Base-by-base conservation (phyloP, 2,329 filamentous ascomycete species). In the Oidium heveae region DNA sequence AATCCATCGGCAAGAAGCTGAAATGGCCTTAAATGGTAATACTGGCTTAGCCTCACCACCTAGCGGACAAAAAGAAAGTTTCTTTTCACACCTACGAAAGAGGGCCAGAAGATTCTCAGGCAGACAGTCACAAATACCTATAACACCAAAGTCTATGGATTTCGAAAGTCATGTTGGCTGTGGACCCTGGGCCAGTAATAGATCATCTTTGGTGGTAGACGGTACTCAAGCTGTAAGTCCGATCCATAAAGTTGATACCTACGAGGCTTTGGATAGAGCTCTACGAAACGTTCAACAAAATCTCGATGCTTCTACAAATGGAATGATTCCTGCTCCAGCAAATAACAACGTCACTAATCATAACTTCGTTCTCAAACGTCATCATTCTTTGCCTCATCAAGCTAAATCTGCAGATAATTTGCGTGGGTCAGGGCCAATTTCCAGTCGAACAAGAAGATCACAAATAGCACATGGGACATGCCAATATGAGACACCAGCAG, bases 11-110 rank as follows among this genome's bases (percentile, higher is more conserved):
- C 86, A 89, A 68, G 86, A 96, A 67, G 86, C 89, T 15, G 89
- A 96, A 67, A 77, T 86, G 58, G 86, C 87, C 39, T 74, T 96
- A 49, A 95, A 87, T 64, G 91, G 88, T 54, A 80, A 82, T 62
- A 76, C 75, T 36, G 84, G 81, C 22, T 71, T 88, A 24, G 79
- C 76, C 16, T 91, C 86, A 6, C 86, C 87, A 4, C 79, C 82
- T 0, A 81, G 76, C 62, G 84, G 77, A 18, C 84, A 87, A 55
- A 93, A 93, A 65, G 91, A 98, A 67, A 86, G 91, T 67, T 98
- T 98, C 72, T 98, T 98, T 69, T 96, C 91, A 0, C 91, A 98
- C 66, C 74, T 98, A 8, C 79, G 91, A 55, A 98, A 98, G 69
- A 82, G 89, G 53, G 91, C 93, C 32, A 79, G 91, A 61, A 77